A percentile compares a stretch with the other conserved stretches of the same genome.
Conservation (phyloP, 2,329 filamentous ascomycete genomes). For the Talaromyces marneffei region DNA sequence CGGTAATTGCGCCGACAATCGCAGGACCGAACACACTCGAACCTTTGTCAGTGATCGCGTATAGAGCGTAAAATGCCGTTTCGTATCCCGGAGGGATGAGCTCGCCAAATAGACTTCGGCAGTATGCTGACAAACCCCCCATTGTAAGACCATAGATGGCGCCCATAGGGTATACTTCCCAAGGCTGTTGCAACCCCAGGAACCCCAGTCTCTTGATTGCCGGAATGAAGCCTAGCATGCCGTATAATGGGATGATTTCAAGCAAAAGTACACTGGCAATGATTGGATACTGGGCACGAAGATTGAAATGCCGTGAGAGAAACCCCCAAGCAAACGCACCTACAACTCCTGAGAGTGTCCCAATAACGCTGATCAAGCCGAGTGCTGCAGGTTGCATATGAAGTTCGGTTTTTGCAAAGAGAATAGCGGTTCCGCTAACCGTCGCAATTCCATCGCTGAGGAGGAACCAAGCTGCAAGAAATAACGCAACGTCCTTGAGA, state of each 20-base stretch:
- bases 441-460: conserved; percentile 92
- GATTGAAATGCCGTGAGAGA: conserved; percentile 62
- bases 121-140: conserved; percentile 88
- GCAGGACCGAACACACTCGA: conserved; percentile 89
- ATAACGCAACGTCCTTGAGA: conserved; percentile 74
- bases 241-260: conserved; percentile 88
- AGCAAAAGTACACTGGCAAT: conserved; percentile 86
- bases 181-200: conserved; percentile 81
- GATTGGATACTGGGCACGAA: conserved; percentile 80
- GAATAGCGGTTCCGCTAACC: conserved; percentile 84
- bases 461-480: conserved; percentile 88
- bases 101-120: conserved; percentile 85
- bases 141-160: conserved; percentile 89
- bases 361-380: conserved; percentile 89
- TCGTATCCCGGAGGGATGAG: conserved; percentile 91
- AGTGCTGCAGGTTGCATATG: conserved; percentile 84
- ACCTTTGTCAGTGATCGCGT: conserved; percentile 96
- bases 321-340: conserved; percentile 88
- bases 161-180: conserved; percentile 94
- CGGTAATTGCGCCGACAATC: conserved; percentile 89
- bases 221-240: conserved; percentile 79
- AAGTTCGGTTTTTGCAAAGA: conserved; percentile 91
- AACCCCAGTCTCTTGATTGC: conserved; percentile 68
- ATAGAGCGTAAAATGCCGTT: conserved; percentile 92
- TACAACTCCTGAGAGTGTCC: conserved; percentile 73